Conservation (phyloP, 1,284 basidiomycete genomes). For the Rhodotorula sp. region DNA sequence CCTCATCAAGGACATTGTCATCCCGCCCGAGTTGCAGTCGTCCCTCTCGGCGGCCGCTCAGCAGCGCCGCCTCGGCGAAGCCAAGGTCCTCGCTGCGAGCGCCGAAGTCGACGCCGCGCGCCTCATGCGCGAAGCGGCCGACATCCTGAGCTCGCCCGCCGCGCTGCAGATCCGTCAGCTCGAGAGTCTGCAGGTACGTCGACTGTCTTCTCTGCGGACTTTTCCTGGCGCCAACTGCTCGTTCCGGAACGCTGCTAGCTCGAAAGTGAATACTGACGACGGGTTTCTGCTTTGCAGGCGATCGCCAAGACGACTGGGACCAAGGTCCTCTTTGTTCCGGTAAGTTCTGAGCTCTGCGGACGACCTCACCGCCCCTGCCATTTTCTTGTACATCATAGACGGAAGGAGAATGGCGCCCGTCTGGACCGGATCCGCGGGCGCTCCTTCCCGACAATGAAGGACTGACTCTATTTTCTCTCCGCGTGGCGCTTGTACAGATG, state of each 20-base stretch:
- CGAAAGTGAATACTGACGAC: too few species aligned
- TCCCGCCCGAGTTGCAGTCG: constrained; percentile 85
- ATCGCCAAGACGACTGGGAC: not conserved
- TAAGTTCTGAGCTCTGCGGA: not conserved
- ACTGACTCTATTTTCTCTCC: too few species aligned
- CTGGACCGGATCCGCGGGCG: too few species aligned
- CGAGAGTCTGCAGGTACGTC: constrained; percentile 52
- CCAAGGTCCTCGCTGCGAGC: constrained; percentile 91
- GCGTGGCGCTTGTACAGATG: not conserved
- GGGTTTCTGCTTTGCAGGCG: constrained; percentile 57
- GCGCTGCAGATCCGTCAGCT: constrained; percentile 80
- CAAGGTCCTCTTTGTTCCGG: constrained; percentile 39
- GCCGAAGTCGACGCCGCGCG: constrained; percentile 60
- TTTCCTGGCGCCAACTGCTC: too few species aligned
- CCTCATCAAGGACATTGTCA: constrained; percentile 65
- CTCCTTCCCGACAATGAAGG: too few species aligned
- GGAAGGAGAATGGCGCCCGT: too few species aligned
- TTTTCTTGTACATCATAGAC: too few species aligned
- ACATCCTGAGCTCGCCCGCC: constrained; percentile 28
- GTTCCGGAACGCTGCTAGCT: too few species aligned
- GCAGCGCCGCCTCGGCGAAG: constrained; percentile 89
- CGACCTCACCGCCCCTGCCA: not conserved
- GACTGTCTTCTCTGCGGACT: too few species aligned
- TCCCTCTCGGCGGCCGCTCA: constrained; percentile 90
- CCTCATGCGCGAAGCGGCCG: constrained; percentile 28